Base-by-base conservation (phyloP, 1,284 basidiomycete genomes). In the Naganishia liquefaciens region DNA sequence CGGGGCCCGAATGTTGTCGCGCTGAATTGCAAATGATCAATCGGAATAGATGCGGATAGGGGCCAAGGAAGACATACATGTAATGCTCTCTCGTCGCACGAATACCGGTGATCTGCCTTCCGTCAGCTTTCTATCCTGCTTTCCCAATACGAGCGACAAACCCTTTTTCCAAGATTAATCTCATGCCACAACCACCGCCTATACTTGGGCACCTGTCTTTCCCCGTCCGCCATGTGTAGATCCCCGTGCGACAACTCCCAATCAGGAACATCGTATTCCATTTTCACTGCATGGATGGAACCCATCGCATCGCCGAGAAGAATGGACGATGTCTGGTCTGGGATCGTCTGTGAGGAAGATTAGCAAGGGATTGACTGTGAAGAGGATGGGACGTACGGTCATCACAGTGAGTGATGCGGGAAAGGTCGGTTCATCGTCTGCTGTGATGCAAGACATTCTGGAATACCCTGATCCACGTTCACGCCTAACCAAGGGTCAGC, bases 111-210 rank as follows among this genome's bases (percentile, higher is more conserved):
- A 60, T 60, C 57, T 60, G 5, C 13, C 15, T 2, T 11, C 0
- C 30, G 17, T 58, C 42, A 47, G n/a, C 15, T 1, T 11, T 3
- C 9, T 9, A 13, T 17, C 15, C 1, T n/a, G 25, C 46, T 10
- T n/a, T 5, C 10, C 39, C 13, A 27, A 42, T 9, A 21, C 33
- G 33, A 2, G 1, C 17, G 5, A 40, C 57, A 21, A 13, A 64
- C 62, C 30, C 54, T 39, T 50, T 55, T 64, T 17, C 62, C 62
- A 25, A 64, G 62, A n/a, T 64, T 64, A 33, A 64, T 64, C 9
- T 64, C 62, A 53, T 64, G 62, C 62, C 62, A 64, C 11, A 64
- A 47, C 62, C 62, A 64, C 5, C 62, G 60, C 13, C 60, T 60
- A 21, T 49, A 27, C 25, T 46, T n/a, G 19, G 57, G 57, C 55